A percentile compares a stretch with the other conserved stretches of the same genome.
Evolutionary conservation across 176 grass and related monocot species (phyloP).

Genomic region (Zizania latifolia): DNA sequence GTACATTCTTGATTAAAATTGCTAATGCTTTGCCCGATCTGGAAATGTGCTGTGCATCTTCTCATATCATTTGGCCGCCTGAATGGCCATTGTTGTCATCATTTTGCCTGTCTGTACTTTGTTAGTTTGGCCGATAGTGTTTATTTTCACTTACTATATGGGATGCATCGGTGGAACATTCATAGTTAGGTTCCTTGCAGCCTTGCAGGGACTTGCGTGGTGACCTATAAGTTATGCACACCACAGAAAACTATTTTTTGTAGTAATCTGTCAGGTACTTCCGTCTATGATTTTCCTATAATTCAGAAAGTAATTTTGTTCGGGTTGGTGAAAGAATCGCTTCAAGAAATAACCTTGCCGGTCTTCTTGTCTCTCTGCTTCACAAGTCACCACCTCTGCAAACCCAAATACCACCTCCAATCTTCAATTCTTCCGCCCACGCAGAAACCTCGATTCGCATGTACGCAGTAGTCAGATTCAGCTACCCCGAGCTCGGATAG

Average conservation of each 20-base stretch:
- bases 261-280: no score
- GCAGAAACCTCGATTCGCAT: no score
- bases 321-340: no score
- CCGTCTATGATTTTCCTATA: neutral
- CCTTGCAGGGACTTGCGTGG: neutral
- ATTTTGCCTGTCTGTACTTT: neutral
- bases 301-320: neutral
- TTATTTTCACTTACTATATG: neutral
- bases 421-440: no score
- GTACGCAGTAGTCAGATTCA: no score
- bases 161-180: neutral
- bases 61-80: neutral
- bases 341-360: conserved; percentile 30
- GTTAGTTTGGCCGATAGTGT: neutral
- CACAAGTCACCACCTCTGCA: conserved; percentile 23
- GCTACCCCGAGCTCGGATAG: no score
- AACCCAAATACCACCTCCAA: conserved; percentile 19
- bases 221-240: neutral
- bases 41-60: neutral
- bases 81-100: neutral
- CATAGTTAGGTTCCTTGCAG: neutral
- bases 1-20: conserved; percentile 21
- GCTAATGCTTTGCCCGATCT: neutral
- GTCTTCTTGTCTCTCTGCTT: conserved; percentile 19
- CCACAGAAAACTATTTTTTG: no score